phyloP scores from a whole-genome alignment of 2,329 filamentous ascomycete genomes.

The Trichoderma atroviride region DNA sequence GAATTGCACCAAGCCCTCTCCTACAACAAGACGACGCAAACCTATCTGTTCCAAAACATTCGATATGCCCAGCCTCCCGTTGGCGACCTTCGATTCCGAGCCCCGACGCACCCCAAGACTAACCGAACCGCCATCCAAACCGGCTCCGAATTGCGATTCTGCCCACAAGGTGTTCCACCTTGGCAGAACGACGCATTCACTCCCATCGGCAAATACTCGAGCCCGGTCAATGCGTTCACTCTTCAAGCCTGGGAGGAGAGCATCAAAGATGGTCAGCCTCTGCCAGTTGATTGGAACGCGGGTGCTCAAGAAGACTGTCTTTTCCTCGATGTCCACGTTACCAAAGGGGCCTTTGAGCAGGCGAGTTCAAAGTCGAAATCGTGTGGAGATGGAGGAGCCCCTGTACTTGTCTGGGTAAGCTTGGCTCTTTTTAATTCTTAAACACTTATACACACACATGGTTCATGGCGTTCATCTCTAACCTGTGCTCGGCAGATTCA shows the following conservation, averaged over 20 bases:
- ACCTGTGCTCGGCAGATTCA: neutral
- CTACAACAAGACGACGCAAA: neutral
- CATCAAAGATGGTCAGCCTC: neutral
- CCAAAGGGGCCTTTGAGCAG: neutral
- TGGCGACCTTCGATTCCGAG: neutral
- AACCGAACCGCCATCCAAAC: neutral
- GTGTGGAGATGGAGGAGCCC: neutral
- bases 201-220: neutral
- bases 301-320: neutral
- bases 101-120: neutral
- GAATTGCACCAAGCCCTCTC: neutral
- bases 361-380: neutral
- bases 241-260: neutral
- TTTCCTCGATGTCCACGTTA: constrained; percentile 4
- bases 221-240: neutral
- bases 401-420: constrained; percentile 8
- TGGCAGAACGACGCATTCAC: neutral
- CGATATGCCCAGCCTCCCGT: constrained; percentile 4
- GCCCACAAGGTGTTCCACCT: neutral
- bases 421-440: neutral
- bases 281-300: neutral
- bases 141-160: neutral
- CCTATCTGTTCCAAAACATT: neutral
- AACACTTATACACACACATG: neutral
- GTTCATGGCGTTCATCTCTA: neutral